Base-by-base conservation (phyloP, 441 rosid species). In the Bocquillonia castaneifolia region DNA sequence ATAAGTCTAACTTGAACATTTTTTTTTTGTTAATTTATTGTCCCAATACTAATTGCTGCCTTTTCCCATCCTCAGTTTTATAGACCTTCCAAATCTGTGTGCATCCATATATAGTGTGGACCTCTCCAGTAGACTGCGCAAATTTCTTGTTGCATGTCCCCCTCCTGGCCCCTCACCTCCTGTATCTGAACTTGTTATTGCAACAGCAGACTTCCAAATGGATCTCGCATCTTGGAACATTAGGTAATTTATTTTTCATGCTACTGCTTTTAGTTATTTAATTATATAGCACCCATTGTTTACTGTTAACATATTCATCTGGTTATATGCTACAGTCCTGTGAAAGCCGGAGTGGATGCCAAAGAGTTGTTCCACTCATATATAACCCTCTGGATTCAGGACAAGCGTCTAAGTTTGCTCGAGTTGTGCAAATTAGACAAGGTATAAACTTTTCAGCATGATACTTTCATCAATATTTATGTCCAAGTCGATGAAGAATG, bases 181-280 rank as follows among this genome's bases (percentile, higher is more conserved):
- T 23, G 88, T 91, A 37, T 80, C 86, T 53, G 98, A 93, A 64
- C 95, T 93, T 75, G 85, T 89, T 62, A 88, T 89, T 65, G 85
- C 97, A 69, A 86, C 99, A 63, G 88, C 93, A 20, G 97, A 91
- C 72, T 91, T 93, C 80, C 96, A 93, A 80, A 81, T 78, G 78
- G 96, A 91, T 79, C 83, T 93, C 73, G 76, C 83, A 64, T 76
- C 88, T 78, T 93, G 97, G 95, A 84, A 86, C 74, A 82, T 93
- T 34, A 81, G 74, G 99, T 89, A 84, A 78, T 54, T 48, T 6
- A 2, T 26, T 58, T 65, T 3, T 50, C 56, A 56, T 69, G 22
- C 18, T 9, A 55, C 48, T 18, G 47, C 59, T 45, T 18, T 59
- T 61, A 42, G 37, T 50, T 39, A 9, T 39, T 40, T 28, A 26